Base-by-base conservation (phyloP, 148 eudicot species). In the Suaeda aralocaspica region DNA sequence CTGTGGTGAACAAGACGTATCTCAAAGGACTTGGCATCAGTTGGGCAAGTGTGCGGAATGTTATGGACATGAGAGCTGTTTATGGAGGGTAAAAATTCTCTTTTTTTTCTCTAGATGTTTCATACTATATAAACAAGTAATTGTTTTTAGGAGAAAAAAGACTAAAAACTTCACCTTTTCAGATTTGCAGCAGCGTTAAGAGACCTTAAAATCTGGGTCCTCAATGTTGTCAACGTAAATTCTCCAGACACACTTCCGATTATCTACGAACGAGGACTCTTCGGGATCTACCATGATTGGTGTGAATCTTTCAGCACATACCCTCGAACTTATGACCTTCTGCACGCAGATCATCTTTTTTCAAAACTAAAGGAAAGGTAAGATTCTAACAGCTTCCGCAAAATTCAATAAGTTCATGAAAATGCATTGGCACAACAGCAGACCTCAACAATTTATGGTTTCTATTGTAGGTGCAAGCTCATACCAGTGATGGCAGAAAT, bases 251-350 rank as follows among this genome's bases (percentile, higher is more conserved):
- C 98, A 46, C 86, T 89, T 34, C 91, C 96, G 14, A 83, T 89
- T 64, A 92, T 92, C 72, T 92, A 77, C 63, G 98, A 92, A 62
- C 70, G 98, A 61, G 98, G 98, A 19, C 88, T 92, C 28, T 83
- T 92, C 24, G 98, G 98, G 9, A 90, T 92, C 62, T 92, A 92
- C 67, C 96, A 92, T 46, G 97, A 92, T 44, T 89, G 96, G 96
- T 87, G 97, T 72, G 97, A 89, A 81, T 87, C 92, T 26, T 89
- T 89, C 80, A 92, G 89, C 78, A 84, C 98, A 5, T 92, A 92
- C 58, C 98, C 98, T 14, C 82, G 98, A 24, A 75, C 83, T 7
- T 92, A 92, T 30, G 98, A 92, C 80, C 98, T 92, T 71, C 75
- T 92, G 21, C 98, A 92, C 42, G 96, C 93, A 0, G 93, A 90